Conservation (phyloP, 768 basidiomycete species). For the Sporobolomyces roseus region DNA sequence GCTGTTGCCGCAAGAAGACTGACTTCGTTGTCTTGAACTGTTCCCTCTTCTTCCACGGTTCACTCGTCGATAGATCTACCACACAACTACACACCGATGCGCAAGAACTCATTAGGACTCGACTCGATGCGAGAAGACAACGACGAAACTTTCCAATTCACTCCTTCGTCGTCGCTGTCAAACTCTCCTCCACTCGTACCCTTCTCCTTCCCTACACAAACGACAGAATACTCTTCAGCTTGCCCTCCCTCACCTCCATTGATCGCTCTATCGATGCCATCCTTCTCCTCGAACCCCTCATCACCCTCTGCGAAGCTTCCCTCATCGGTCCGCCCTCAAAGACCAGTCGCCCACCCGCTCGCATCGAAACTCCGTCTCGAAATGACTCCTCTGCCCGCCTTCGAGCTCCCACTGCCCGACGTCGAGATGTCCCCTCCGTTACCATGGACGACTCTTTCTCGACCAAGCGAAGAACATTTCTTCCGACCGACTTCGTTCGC, state of each 20-base stretch:
- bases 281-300: background rate
- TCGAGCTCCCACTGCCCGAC: constrained; percentile 2
- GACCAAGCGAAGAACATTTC: too few species aligned
- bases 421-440: constrained; percentile 7
- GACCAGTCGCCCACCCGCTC: background rate
- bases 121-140: background rate
- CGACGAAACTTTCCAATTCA: background rate
- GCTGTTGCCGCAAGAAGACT: background rate
- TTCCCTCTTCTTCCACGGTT: background rate
- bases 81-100: background rate
- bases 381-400: constrained; percentile 11
- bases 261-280: background rate
- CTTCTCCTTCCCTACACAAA: background rate
- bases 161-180: background rate
- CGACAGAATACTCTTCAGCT: background rate
- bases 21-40: background rate
- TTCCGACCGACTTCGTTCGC: too few species aligned
- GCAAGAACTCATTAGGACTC: constrained; percentile 24
- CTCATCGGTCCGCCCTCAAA: too few species aligned
- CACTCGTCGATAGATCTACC: background rate
- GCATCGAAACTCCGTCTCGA: constrained; percentile 12
- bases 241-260: constrained; percentile 9
- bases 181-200: constrained; percentile 15
- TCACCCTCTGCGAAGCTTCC: too few species aligned
- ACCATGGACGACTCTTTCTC: background rate